Evolutionary conservation across 1,284 basidiomycete genomes (phyloP), one percentile per base, ranked within the genome.

Genomic region (Entoloma clypeatum): DNA sequence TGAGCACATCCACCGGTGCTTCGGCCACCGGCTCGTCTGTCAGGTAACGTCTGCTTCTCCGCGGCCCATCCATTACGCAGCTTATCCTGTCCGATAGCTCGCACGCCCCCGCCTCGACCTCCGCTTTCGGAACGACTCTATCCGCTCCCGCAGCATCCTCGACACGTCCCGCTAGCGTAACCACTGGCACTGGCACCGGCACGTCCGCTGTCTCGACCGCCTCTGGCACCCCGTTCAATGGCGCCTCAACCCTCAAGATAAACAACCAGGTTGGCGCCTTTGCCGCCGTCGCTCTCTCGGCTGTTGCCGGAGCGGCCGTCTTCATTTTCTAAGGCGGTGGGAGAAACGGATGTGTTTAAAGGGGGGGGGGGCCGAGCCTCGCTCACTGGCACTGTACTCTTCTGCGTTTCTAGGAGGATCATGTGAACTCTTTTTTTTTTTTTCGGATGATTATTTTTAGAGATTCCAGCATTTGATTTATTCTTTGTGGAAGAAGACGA

Each of bases 291-390:
- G 47, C 69, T 5, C 46, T 74, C 7, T 71, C 69, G 4, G 68
- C 60, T 1, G 44, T 69, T 43, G 70, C 67, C 35, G 73, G 70
- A 31, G 72, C 63, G 22, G 66, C 55, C 7, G 50, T 68, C 41
- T 56, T 69, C 30, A 54, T 54, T 4, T 59, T 75, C 44, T 75
- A 62, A 64, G 42, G 29, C 7, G 36, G 17, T n/a, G n/a, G n/a
- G n/a, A n/a, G n/a, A n/a, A n/a, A n/a, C n/a, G n/a, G n/a, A n/a
- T n/a, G n/a, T n/a, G n/a, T n/a, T n/a, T n/a, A n/a, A n/a, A n/a
- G n/a, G n/a, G n/a, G n/a, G n/a, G n/a, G n/a, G n/a, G n/a, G n/a
- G n/a, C n/a, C n/a, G n/a, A n/a, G n/a, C n/a, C n/a, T n/a, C n/a
- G n/a, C n/a, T n/a, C n/a, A n/a, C n/a, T n/a, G n/a, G n/a, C n/a